A percentile compares a stretch with the other conserved stretches of the same genome.
Evolutionary conservation across 176 grass and related monocot genomes (phyloP).

Genomic region (Zizania latifolia): DNA sequence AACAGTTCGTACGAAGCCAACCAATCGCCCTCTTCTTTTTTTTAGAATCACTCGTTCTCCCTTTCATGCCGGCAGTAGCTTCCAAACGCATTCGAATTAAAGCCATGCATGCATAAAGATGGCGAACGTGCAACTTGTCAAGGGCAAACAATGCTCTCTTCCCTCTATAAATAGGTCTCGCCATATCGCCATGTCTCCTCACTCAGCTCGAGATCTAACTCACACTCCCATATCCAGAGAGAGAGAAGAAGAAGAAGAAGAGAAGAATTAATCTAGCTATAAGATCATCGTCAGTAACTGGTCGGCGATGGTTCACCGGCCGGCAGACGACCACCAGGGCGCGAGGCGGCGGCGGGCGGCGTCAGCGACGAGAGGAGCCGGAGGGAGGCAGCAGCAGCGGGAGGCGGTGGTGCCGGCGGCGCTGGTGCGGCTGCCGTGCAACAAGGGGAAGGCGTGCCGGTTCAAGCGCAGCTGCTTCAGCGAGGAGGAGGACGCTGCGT

Average conservation of each 20-base stretch:
- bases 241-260: too few relatives aligned
- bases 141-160: background rate
- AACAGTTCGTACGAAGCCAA: too few relatives aligned
- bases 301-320: conserved; percentile 26
- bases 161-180: conserved; percentile 10
- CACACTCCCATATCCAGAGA: background rate
- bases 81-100: conserved; percentile 40
- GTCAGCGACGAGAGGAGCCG: background rate
- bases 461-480: conserved; percentile 92
- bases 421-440: conserved; percentile 54
- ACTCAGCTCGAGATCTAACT: background rate
- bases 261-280: too few relatives aligned
- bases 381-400: conserved; percentile 8
- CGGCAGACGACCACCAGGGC: background rate
- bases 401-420: conserved; percentile 6
- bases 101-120: background rate
- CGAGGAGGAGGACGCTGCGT: conserved; percentile 62
- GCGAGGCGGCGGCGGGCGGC: background rate
- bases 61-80: conserved; percentile 14
- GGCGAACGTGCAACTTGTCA: background rate
- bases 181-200: conserved; percentile 16
- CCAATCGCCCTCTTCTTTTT: too few relatives aligned
- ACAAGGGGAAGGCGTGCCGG: conserved; percentile 68
- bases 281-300: too few relatives aligned
- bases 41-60: background rate